Base-by-base conservation (phyloP, 345 rosid species). In the Corchorus capsularis region DNA sequence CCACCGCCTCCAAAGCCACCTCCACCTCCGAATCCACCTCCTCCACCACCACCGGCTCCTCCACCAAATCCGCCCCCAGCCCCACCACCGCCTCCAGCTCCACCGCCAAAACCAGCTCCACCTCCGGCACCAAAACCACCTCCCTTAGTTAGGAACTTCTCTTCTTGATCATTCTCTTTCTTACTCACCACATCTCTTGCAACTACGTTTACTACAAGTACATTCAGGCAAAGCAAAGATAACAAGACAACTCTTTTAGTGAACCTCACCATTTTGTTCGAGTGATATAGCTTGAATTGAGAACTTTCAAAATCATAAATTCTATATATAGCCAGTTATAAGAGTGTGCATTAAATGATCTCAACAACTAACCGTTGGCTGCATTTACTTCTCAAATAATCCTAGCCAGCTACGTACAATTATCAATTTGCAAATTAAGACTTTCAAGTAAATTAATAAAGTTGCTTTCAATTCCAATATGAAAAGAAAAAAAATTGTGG, bases 181-280 rank as follows among this genome's bases (percentile, higher is more conserved):
- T 46, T 73, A 35, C 69, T 75, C 54, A 35, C 85, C 16, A 63
- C 76, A 78, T 87, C 69, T 75, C 82, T 85, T 2, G 86, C 89
- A 72, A 74, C 22, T 61, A 83, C 92, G 66, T 80, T 82, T 57
- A 68, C 85, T 4, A 77, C 82, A 20, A 90, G 72, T 72, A 84
- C 81, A 79, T 81, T 73, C 63, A 87, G 65, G 53, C 90, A 88
- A 34, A 90, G 74, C 81, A 90, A 82, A 69, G 84, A 77, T 52
- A 90, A 72, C 13, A 87, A 59, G 74, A 63, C 73, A 76, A 77
- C 68, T 67, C 79, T 75, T 72, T 43, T 65, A 14, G 49, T 74
- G 17, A 63, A 72, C 35, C 80, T 78, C 1, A 81, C 83, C 92
- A 88, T 84, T 72, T 79, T 65, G 34, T 35, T 43, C 7, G 20